Conservation (phyloP, 768 basidiomycete genomes). For the Hericium coralloides region DNA sequence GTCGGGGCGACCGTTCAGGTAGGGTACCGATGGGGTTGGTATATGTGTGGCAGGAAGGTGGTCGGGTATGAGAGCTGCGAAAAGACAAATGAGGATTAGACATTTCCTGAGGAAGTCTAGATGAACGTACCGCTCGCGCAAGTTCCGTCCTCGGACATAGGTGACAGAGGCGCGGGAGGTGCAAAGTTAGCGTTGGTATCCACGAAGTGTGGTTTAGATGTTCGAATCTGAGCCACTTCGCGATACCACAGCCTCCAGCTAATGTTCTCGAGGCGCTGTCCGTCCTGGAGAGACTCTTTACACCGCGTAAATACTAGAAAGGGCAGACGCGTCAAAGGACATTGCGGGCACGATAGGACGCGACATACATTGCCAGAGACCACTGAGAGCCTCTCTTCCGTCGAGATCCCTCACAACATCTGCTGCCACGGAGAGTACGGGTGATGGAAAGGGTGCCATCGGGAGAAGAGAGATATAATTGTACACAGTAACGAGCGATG, state of each 20-base stretch:
- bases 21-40: background rate
- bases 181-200: slow-evolving; percentile 13
- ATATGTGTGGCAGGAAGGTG: background rate
- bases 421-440: slow-evolving; percentile 55
- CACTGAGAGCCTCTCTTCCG: slow-evolving; percentile 53
- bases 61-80: background rate
- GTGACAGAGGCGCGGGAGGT: slow-evolving; percentile 7
- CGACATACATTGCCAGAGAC: slow-evolving; percentile 60
- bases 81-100: no score
- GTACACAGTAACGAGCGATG: background rate
- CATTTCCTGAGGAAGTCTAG: background rate
- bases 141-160: slow-evolving; percentile 8
- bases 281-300: slow-evolving; percentile 70
- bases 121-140: no score
- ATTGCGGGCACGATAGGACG: slow-evolving; percentile 2
- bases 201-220: slow-evolving; percentile 22
- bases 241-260: slow-evolving; percentile 82
- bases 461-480: slow-evolving; percentile 23
- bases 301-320: slow-evolving; percentile 74
- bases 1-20: background rate
- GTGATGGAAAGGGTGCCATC: slow-evolving; percentile 46
- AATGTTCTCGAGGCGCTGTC: slow-evolving; percentile 78
- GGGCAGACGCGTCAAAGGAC: background rate
- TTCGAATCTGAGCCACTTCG: slow-evolving; percentile 37
- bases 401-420: slow-evolving; percentile 64